Percentiles rank a stretch among this genome's conserved stretches.
These are phyloP conservation scores for Perkinsus olseni DNA, from an alignment of 169 alveolate genomes.

Conservation along the genomic window DNA sequence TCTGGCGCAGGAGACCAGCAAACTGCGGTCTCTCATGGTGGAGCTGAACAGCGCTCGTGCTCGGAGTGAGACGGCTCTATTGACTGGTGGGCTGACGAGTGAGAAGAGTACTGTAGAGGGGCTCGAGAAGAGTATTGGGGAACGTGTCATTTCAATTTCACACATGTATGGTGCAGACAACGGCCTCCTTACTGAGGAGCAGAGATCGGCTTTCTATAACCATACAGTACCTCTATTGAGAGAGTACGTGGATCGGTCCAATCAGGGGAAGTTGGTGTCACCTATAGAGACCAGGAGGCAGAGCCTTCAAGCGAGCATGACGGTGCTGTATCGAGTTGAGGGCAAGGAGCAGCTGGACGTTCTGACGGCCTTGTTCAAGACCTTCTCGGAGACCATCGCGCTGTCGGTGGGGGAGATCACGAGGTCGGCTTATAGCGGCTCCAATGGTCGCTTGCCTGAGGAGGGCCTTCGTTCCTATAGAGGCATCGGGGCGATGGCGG, in stretches of 20 bases:
- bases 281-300: not conserved
- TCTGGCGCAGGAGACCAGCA: not conserved
- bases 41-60: not conserved
- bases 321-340: not conserved
- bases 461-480: not conserved
- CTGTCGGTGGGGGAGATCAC: not conserved
- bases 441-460: not conserved
- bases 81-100: not conserved
- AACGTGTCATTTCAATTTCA: not conserved
- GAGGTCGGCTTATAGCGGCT: not conserved
- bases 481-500: not conserved
- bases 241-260: not conserved
- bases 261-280: not conserved
- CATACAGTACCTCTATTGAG: not conserved
- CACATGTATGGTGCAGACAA: not conserved
- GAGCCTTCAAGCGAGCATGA: not conserved
- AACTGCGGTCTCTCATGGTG: not conserved
- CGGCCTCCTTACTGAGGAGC: not conserved
- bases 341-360: not conserved
- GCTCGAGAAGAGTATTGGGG: not conserved
- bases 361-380: not conserved
- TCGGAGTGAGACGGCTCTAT: not conserved
- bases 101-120: not conserved
- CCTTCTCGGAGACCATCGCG: not conserved
- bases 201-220: not conserved